These are phyloP conservation scores for Cytospora piceae DNA, from an alignment of 2,329 filamentous ascomycete species.

Conservation along the genomic window DNA sequence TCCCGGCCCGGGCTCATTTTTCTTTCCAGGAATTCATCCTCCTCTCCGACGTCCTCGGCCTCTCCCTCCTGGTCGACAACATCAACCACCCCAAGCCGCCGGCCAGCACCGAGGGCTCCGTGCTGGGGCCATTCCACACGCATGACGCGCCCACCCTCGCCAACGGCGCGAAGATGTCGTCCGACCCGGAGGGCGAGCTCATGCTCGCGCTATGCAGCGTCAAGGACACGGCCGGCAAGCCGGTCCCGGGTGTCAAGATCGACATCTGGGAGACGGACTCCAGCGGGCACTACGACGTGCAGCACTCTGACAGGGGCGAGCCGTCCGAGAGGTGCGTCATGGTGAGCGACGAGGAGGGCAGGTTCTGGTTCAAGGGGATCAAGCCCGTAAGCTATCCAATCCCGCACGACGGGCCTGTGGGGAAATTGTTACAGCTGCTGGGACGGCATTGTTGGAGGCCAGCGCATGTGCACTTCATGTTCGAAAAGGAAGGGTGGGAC, in stretches of 20 bases:
- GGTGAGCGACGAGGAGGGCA: conserved; percentile 67
- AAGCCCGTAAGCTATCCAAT: conserved; percentile 86
- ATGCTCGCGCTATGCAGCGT: conserved; percentile 76
- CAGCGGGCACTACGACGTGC: conserved; percentile 81
- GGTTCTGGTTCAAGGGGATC: conserved; percentile 85
- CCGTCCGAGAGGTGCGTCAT: conserved; percentile 74
- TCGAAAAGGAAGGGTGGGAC: conserved; percentile 78
- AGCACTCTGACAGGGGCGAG: conserved; percentile 65
- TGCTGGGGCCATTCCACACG: conserved; percentile 82
- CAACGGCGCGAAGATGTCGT: conserved; percentile 66
- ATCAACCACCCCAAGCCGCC: conserved; percentile 83
- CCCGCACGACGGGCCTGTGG: conserved; percentile 82
- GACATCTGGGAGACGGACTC: conserved; percentile 88
- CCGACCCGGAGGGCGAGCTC: conserved; percentile 70
- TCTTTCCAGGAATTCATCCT: conserved; percentile 72
- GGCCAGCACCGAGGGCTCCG: conserved; percentile 73
- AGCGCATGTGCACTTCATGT: conserved; percentile 87
- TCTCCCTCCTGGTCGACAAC: conserved; percentile 78
- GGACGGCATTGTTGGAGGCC: conserved; percentile 79
- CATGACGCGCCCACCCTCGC: conserved; percentile 67
- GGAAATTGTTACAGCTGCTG: conserved; percentile 66
- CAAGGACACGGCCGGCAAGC: conserved; percentile 64
- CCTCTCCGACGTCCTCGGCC: conserved; percentile 76
- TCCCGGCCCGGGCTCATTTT: conserved; percentile 17
- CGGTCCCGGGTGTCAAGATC: conserved; percentile 68